phyloP scores from a whole-genome alignment of 169 alveolate genomes.

The Cryptosporidium sp. region DNA sequence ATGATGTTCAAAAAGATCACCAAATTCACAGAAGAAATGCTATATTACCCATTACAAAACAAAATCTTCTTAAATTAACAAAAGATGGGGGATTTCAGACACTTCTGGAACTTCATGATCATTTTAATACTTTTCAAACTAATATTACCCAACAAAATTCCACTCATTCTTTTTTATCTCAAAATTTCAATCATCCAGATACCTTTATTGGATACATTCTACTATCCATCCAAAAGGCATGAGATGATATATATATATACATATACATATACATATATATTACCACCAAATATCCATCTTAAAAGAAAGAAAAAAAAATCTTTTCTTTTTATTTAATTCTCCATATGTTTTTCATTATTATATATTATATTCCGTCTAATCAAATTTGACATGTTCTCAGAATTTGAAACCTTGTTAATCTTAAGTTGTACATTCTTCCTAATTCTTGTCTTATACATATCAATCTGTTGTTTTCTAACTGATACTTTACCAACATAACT shows the following conservation, averaged over 20 bases:
- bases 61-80: not conserved
- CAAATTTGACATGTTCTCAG: conserved; percentile 57
- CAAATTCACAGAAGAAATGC: not conserved
- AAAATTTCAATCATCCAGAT: not conserved
- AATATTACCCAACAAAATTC: not conserved
- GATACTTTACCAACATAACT: conserved; percentile 74
- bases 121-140: not conserved
- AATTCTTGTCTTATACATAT: conserved; percentile 30
- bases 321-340: conserved; percentile 13
- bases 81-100: conserved; percentile 12
- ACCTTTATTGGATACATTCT: conserved; percentile 19
- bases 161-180: not conserved
- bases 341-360: conserved; percentile 29
- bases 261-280: no score
- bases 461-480: conserved; percentile 57
- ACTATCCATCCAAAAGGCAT: conserved; percentile 10
- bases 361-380: conserved; percentile 66
- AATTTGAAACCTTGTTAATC: conserved; percentile 56
- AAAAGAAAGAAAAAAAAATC: no score
- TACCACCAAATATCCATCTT: no score
- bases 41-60: not conserved
- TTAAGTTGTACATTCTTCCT: conserved; percentile 46
- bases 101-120: conserved; percentile 3
- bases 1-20: not conserved
- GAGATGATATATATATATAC: not conserved